Evolutionary conservation across 768 basidiomycete species (phyloP), one percentile per base, ranked within the genome.

Genomic region (Russula brevipes): DNA sequence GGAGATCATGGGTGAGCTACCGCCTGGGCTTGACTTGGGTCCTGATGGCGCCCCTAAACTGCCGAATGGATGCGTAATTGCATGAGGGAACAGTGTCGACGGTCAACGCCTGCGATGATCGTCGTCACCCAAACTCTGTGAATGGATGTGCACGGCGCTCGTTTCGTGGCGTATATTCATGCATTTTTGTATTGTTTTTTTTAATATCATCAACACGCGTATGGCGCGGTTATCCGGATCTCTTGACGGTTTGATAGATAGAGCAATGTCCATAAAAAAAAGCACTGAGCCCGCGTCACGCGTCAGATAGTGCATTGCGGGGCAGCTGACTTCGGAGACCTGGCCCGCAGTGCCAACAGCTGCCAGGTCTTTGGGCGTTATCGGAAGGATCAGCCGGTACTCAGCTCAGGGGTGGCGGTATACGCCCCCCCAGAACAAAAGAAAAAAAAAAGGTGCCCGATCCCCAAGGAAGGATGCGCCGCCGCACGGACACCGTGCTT

Each of bases 1-100:
- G 19, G 89, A 91, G 68, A 81, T 94, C 54, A 92, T 94, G 88
- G 92, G 91, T 1, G 82, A 85, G 0, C 77, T 94, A 53, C 92
- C 92, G 0, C 81, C 88, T 2, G 89, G 88, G n/a, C 73, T 84
- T 35, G 78, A 75, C 7, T 65, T 86, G 31, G 84, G 82, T 0
- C 52, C 77, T 1, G 85, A 88, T 54, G 85, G 85, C 12, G 70
- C 79, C 62, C 84, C 82, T 5, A 72, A 79, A 45, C 54, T 83
- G 16, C 78, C 80, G 1, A 77, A 77, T 1, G 71, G 70, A 12
- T 77, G 79, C 59, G 67, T 69, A 33, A 73, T 78, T 11, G 47
- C 35, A 17, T 68, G 59, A 66, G 39, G 17, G 5, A 10, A 17
- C 11, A 12, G 19, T 9, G 5, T 16, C 9, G 60, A 46, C 31